Evolutionary conservation across 2,329 filamentous ascomycete genomes (phyloP), one percentile per base, ranked within the genome.

Genomic region (Dactylellina cionopaga): DNA sequence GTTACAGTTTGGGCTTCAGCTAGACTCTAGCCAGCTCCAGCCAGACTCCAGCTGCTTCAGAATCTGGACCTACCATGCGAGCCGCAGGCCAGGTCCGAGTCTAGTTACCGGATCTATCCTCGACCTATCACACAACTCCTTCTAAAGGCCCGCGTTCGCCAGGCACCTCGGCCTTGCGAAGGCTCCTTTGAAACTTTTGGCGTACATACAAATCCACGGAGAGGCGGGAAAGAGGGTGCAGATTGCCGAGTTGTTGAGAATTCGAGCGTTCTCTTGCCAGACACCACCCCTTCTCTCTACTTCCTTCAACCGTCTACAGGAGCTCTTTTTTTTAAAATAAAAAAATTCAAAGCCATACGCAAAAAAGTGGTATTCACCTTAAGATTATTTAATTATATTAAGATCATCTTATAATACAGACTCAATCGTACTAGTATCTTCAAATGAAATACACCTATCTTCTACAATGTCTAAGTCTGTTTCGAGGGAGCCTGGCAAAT

Each of bases 11-110:
- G n/a, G n/a, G n/a, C n/a, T n/a, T n/a, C n/a, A n/a, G n/a, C n/a
- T n/a, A n/a, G n/a, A n/a, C n/a, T n/a, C 15, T 33, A 24, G 46
- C 24, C 33, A 27, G 33, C 54, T 46, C 54, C 49, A 54, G 31
- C 29, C 46, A 69, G 44, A 44, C 59, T 31, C 43, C 33, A 59
- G 35, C 46, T 55, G 56, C 65, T 29, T 51, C 65, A 49, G 51
- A 58, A 58, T 9, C 35, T 49, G 66, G 63, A 71, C 56, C 41
- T 71, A 55, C 37, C 56, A 71, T 58, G 56, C 66, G 66, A 71
- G 58, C 66, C 66, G 66, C 31, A 10, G 41, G 47, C 31, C 41
- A 49, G 19, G 22, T 25, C 52, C 66, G 66, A 71, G 31, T 71
- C 66, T 24, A 49, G 37, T 58, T 71, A 19, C 66, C 66, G 41